Conservation (phyloP, 345 rosid species). For the Tarenaya hassleriana region DNA sequence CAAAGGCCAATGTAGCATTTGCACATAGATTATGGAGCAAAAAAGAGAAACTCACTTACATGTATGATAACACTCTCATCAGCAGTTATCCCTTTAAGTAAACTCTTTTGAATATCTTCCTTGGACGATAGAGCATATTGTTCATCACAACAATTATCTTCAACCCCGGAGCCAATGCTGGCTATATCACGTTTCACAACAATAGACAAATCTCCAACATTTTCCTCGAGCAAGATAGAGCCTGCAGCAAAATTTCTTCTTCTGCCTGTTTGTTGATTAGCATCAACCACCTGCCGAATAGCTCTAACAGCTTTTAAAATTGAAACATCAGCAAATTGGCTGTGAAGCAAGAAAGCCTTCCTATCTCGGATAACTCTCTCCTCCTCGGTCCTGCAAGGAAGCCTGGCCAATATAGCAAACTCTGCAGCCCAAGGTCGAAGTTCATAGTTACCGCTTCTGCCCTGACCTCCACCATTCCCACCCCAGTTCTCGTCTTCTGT, state of each 20-base stretch:
- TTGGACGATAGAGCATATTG: constrained; percentile 47
- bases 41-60: constrained; percentile 42
- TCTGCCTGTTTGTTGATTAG: constrained; percentile 23
- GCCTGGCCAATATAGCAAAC: constrained; percentile 66
- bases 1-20: constrained; percentile 1
- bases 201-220: constrained; percentile 61
- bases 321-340: constrained; percentile 63
- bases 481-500: constrained; percentile 84
- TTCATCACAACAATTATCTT: constrained; percentile 31
- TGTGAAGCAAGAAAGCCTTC: constrained; percentile 83
- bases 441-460: constrained; percentile 55
- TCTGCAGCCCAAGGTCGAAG: constrained; percentile 73
- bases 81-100: constrained; percentile 89
- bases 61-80: constrained; percentile 86
- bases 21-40: constrained; percentile 6
- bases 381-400: constrained; percentile 88
- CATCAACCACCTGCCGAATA: constrained; percentile 38
- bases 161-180: constrained; percentile 43
- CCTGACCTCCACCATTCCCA: constrained; percentile 89
- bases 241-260: constrained; percentile 26
- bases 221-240: constrained; percentile 47
- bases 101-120: constrained; percentile 54
- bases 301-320: constrained; percentile 66
- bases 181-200: constrained; percentile 50
- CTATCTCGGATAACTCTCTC: constrained; percentile 87